Percentiles rank a stretch among this genome's conserved stretches.
phyloP scores from a whole-genome alignment of 164 flowering plant species.

The Nelumbo lutea region DNA sequence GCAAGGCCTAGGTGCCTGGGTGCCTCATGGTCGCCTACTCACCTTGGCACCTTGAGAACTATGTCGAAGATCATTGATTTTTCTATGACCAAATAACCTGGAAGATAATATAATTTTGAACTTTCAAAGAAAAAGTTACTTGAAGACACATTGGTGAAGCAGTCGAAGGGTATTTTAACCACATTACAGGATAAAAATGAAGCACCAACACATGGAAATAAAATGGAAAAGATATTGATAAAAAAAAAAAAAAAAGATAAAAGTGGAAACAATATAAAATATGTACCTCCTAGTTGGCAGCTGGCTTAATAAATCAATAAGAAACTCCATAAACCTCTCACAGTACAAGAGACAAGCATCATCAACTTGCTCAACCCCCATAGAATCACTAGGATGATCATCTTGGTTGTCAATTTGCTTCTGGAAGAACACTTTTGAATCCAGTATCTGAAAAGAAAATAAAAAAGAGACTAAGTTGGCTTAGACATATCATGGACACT shows the following conservation, averaged over 20 bases:
- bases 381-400: constrained; percentile 26
- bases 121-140: too few relatives aligned
- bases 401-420: constrained; percentile 23
- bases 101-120: too few relatives aligned
- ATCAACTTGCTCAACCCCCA: constrained; percentile 33
- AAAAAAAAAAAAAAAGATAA: not conserved
- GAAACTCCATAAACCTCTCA: constrained; percentile 97
- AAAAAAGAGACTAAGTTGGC: not conserved
- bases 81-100: too few relatives aligned
- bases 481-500: not conserved
- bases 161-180: too few relatives aligned
- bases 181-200: too few relatives aligned
- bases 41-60: too few relatives aligned
- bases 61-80: too few relatives aligned
- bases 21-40: too few relatives aligned
- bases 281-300: constrained; percentile 94
- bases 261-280: not conserved
- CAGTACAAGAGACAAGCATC: constrained; percentile 82
- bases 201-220: too few relatives aligned
- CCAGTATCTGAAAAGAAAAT: constrained; percentile 51
- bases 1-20: too few relatives aligned
- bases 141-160: too few relatives aligned
- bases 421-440: constrained; percentile 49
- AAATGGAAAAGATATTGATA: too few relatives aligned
- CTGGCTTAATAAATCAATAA: constrained; percentile 93